Evolutionary conservation across 148 eudicot genomes (phyloP).

Genomic region (Silene conica): DNA sequence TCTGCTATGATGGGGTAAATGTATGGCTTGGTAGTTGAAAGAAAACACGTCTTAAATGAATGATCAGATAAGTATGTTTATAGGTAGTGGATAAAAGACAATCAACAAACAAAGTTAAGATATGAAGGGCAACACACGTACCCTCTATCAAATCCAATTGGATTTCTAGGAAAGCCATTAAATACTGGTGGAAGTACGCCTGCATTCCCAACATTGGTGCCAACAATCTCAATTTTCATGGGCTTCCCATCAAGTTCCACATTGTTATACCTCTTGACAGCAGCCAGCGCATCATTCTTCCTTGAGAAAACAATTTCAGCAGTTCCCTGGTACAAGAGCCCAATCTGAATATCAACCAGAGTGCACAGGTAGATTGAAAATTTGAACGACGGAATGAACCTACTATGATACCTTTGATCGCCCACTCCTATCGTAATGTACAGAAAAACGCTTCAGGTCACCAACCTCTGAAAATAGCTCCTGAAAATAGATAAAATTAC

Average conservation of each 20-base stretch:
- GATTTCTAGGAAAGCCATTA: slow-evolving; percentile 46
- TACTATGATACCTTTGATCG: slow-evolving; percentile 65
- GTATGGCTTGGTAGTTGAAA: too few relatives aligned
- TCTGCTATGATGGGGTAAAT: too few relatives aligned
- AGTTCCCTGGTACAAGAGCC: slow-evolving; percentile 52
- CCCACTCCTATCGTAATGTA: slow-evolving; percentile 78
- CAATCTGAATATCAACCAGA: slow-evolving; percentile 1
- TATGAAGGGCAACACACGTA: slow-evolving; percentile 8
- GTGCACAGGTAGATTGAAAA: background rate
- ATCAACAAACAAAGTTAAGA: background rate
- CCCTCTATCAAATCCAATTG: slow-evolving; percentile 28
- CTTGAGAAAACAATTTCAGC: slow-evolving; percentile 77
- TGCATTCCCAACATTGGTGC: slow-evolving; percentile 50
- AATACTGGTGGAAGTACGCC: slow-evolving; percentile 32
- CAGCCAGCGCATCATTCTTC: slow-evolving; percentile 69
- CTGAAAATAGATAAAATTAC: slow-evolving; percentile 29
- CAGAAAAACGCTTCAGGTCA: slow-evolving; percentile 56
- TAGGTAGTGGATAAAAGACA: background rate
- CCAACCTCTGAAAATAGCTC: slow-evolving; percentile 85
- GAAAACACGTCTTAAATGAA: too few relatives aligned
- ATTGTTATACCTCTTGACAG: slow-evolving; percentile 78
- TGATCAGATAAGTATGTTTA: background rate
- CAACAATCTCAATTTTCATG: slow-evolving; percentile 82
- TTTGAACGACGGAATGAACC: background rate
- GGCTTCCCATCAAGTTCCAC: slow-evolving; percentile 95